A percentile compares a stretch with the other conserved stretches of the same genome.
Evolutionary conservation across 2,329 filamentous ascomycete genomes (phyloP).

Genomic region (Albophoma yamanashiensis): DNA sequence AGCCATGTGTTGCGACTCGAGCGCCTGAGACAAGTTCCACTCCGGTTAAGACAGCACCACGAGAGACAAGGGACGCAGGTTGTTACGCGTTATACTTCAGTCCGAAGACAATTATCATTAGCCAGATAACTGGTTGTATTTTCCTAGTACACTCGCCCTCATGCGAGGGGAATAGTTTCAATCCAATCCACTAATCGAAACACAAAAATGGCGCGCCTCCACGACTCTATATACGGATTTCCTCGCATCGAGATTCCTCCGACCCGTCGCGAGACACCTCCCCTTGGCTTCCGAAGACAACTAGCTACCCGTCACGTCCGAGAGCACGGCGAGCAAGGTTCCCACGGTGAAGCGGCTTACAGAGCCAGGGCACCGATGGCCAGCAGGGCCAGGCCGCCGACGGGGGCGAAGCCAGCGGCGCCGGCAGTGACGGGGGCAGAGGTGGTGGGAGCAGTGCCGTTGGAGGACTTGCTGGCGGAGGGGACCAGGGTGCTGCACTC

Average conservation of each 20-base stretch:
- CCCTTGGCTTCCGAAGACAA: neutral
- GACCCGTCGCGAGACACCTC: neutral
- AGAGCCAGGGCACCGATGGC: slow-evolving; percentile 23
- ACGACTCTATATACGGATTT: neutral
- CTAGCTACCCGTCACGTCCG: neutral
- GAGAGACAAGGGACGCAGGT: neutral
- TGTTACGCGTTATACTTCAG: neutral
- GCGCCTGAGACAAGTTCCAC: neutral
- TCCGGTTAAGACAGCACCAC: neutral
- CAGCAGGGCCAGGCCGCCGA: slow-evolving; percentile 21
- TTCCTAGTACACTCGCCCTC: slow-evolving; percentile 7
- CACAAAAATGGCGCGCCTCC: neutral
- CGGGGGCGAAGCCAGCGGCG: slow-evolving; percentile 18
- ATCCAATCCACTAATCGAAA: slow-evolving; percentile 5
- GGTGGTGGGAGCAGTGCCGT: slow-evolving; percentile 7
- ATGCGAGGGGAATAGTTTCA: neutral
- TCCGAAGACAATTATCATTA: slow-evolving; percentile 9
- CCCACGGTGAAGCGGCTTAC: slow-evolving; percentile 13
- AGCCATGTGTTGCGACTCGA: neutral
- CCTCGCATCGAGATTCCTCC: neutral
- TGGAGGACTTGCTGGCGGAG: slow-evolving; percentile 5
- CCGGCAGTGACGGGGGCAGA: slow-evolving; percentile 12
- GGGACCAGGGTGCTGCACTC: slow-evolving; percentile 5
- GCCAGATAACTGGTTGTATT: slow-evolving; percentile 11
- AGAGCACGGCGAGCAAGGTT: neutral